Conservation (phyloP, 352 stramenopile species). For the Globisporangium okanoganense region DNA sequence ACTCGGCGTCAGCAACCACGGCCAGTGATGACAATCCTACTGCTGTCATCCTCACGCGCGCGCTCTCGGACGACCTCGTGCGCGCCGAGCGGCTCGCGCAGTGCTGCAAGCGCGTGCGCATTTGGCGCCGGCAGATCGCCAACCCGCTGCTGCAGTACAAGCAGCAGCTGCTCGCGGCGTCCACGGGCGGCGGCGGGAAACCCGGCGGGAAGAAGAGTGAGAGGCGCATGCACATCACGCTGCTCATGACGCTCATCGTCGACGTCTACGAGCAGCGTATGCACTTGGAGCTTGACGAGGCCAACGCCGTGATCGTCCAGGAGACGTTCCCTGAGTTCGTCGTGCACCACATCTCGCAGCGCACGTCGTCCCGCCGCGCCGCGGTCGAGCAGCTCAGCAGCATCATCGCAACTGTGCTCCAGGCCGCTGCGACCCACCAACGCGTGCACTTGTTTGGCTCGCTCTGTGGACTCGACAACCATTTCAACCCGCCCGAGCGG, state of each 20-base stretch:
- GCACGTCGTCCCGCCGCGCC: constrained; percentile 37
- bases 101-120: constrained; percentile 73
- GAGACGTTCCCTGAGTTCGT: constrained; percentile 73
- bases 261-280: constrained; percentile 73
- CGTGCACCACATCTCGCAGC: constrained; percentile 50
- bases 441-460: constrained; percentile 55
- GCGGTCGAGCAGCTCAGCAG: constrained; percentile 59
- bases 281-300: constrained; percentile 33
- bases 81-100: constrained; percentile 51
- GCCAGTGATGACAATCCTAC: not conserved
- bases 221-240: constrained; percentile 61
- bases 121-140: constrained; percentile 54
- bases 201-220: constrained; percentile 46
- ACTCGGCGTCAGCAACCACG: constrained; percentile 2
- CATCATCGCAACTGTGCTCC: constrained; percentile 46
- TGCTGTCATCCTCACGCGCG: not conserved
- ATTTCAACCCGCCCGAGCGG: constrained; percentile 69
- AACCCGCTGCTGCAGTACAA: constrained; percentile 72
- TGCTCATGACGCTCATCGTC: constrained; percentile 66
- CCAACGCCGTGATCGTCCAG: constrained; percentile 20
- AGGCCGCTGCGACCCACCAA: constrained; percentile 35
- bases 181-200: constrained; percentile 10
- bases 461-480: constrained; percentile 46
- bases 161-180: constrained; percentile 28
- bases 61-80: constrained; percentile 40